Percentiles rank a stretch among this genome's conserved stretches.
Conservation (phyloP, 345 rosid species). For the Eucalyptus pumila region DNA sequence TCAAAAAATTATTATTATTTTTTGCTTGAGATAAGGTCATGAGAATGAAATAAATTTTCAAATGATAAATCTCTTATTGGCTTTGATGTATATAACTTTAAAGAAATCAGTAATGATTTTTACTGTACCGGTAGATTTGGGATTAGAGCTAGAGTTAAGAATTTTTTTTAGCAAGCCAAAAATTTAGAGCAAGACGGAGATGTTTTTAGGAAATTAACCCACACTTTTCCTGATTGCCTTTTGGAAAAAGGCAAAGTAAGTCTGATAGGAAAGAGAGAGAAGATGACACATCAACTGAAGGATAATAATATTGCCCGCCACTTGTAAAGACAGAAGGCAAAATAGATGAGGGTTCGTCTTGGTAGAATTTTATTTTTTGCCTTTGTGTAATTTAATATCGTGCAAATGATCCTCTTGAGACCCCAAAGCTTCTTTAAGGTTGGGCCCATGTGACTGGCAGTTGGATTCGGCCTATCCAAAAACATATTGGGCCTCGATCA, state of each 20-base stretch:
- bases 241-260: no score
- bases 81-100: background rate
- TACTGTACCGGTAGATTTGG: fast-evolving
- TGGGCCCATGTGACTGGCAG: background rate
- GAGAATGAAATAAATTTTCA: no score
- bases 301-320: background rate
- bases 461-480: background rate
- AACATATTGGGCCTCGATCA: background rate
- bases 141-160: no score
- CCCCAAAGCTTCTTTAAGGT: background rate
- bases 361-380: background rate
- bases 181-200: no score
- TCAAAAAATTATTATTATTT: no score
- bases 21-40: no score
- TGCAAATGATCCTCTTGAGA: background rate
- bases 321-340: background rate
- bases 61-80: background rate
- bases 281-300: no score
- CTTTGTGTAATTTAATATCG: background rate
- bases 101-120: no score
- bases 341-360: background rate
- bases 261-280: no score
- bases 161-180: no score
- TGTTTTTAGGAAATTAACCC: no score
- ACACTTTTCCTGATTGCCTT: no score